Evolutionary conservation across 2,329 filamentous ascomycete genomes (phyloP), one percentile per base, ranked within the genome.

Genomic region (Lachnellula cervina): DNA sequence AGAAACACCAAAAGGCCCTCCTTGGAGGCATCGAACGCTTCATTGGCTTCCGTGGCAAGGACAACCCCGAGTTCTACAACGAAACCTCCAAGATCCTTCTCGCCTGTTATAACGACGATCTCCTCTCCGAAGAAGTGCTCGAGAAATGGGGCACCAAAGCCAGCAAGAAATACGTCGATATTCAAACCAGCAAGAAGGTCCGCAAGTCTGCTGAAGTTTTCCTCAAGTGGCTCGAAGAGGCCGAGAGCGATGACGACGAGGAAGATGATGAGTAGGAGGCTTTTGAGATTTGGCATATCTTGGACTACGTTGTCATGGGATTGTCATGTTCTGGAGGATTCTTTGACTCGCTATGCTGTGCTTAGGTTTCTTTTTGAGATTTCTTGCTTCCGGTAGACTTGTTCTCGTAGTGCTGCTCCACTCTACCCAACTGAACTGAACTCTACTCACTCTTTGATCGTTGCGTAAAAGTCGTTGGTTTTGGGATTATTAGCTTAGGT

Each of bases 131-230:
- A 77, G 92, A 96, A 61, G 83, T 91, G 16, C 84, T 96, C 70
- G 89, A 87, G 74, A 87, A 87, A 66, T 99, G 94, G 93, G 93
- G 92, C 63, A 81, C 83, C 70, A 96, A 94, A 81, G 91, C 93
- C 57, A 96, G 90, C 83, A 97, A 96, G 87, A 97, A 97, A 79
- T 97, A 97, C 72, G 89, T 95, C 66, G 93, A 97, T 71, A 75
- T 95, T 59, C 72, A 86, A 58, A 92, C 86, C 59, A 96, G 90
- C 77, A 93, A 91, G 81, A 96, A 95, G 81, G 91, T 97, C 61
- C 90, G 92, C 77, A 93, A 95, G 80, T 88, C 90, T 63, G 91
- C 94, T 52, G 89, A 95, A 78, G 87, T 89, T 62, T 99, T 99
- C 82, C 81, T 97, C 69, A 88, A 86, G 67, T 97, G 92, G 93